Evolutionary conservation across 139 green algal species (phyloP), one percentile per base, ranked within the genome.

Genomic region (Zygnema circumcarinatum): DNA sequence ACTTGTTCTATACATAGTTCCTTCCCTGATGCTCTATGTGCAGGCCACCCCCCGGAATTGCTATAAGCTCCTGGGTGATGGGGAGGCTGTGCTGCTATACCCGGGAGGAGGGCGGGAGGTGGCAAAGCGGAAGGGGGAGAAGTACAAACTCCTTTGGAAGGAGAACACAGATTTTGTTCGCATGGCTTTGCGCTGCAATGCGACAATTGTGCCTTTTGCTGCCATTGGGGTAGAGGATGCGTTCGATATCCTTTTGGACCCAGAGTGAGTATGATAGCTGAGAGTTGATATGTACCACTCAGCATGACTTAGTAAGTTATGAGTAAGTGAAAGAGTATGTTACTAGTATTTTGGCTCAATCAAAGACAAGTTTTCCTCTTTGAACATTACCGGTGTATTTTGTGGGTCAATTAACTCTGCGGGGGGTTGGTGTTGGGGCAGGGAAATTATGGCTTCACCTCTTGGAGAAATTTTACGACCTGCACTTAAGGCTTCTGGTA

Each of bases 141-240:
- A 96, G 75, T 98, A 98, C 93, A 85, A 95, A 85, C 90, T 98
- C 0, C 92, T 98, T 56, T 98, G 96, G 96, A 95, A 96, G 0
- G 86, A 95, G 47, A 86, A 91, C 25, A 74, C 92, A 16, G 96
- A 99, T 91, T 98, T 98, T 93, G 94, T 98, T 39, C 91, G 96
- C 41, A 95, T 98, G 92, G 96, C 96, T 0, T 94, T 94, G 7
- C 91, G 92, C 36, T 97, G 96, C 81, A 92, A 93, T 21, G 96
- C 96, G 41, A 98, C 94, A 84, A 98, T 99, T 67, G 88, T 99
- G 0, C 96, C 96, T 21, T 97, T 99, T 90, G 93, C 93, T 0
- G 93, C 93, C 0, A 91, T 99, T 0, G 96, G 96, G 2, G 85
- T 90, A 11, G 95, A 97, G 67, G 95, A 97, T 75, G 92, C 92